Percentiles rank a stretch among this genome's conserved stretches.
These are phyloP conservation scores for Punctularia strigosozonata DNA, from an alignment of 768 basidiomycete species.

Conservation along the genomic window DNA sequence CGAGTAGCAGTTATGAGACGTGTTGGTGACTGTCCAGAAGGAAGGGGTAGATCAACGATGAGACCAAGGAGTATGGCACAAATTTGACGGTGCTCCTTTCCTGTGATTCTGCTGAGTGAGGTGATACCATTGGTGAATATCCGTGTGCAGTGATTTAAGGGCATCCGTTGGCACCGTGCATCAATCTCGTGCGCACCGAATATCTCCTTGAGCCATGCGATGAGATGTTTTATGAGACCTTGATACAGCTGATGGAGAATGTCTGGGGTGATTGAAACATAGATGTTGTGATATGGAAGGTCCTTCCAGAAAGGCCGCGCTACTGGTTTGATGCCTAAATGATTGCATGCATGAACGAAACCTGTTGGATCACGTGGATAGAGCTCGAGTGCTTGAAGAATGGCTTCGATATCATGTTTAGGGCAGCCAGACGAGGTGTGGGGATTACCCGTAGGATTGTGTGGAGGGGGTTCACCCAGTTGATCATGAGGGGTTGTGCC, in stretches of 20 bases:
- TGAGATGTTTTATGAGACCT: conserved; percentile 7
- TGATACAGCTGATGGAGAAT: conserved; percentile 7
- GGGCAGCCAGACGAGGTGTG: no score
- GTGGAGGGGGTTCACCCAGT: background rate
- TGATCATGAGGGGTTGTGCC: background rate
- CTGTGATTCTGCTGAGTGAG: conserved; percentile 3
- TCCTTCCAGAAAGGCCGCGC: background rate
- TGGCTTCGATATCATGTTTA: no score
- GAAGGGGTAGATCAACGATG: conserved; percentile 14
- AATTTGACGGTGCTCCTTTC: conserved; percentile 6
- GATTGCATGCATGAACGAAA: background rate
- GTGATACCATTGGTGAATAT: conserved; percentile 6
- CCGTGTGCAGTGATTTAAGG: conserved; percentile 7
- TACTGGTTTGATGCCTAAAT: background rate
- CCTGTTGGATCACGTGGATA: background rate
- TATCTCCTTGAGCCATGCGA: conserved; percentile 5
- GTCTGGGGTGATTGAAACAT: conserved; percentile 7
- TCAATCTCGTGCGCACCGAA: conserved; percentile 8
- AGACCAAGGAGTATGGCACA: conserved; percentile 19
- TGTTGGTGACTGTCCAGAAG: conserved; percentile 2
- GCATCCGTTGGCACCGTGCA: conserved; percentile 6
- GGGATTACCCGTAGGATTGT: background rate
- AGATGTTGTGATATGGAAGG: conserved; percentile 4
- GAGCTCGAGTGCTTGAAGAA: no score
- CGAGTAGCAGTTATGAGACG: conserved; percentile 17